Evolutionary conservation across 257 asterid species (phyloP), one percentile per base, ranked within the genome.

Genomic region (Nicotiana paniculata): DNA sequence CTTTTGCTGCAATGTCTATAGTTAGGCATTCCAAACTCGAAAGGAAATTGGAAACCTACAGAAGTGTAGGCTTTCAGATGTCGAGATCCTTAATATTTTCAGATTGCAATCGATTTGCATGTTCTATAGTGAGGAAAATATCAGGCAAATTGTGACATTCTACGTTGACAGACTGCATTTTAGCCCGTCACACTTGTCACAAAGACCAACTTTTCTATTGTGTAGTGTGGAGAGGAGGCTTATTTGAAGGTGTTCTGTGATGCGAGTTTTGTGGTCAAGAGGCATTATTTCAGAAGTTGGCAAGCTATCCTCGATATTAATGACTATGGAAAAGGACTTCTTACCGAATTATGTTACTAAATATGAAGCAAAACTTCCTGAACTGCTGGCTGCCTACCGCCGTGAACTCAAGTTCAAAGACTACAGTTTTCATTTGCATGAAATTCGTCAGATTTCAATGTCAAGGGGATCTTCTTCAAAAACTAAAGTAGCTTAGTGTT

Each of bases 181-280:
- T 21, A 30, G 58, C 26, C 39, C n/a, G 35, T 48, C 43, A 39
- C 4, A 12, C 33, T 43, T 79, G 55, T 65, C 72, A 0, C 21
- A 48, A 26, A 1, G 58, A 16, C 75, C 82, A 18, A 13, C 21
- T 28, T 62, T 62, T 61, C 74, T 79, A 48, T 32, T 61, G 58
- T 35, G 21, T 21, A 79, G 70, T 21, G 24, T 79, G 82, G 55
- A 61, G 58, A 79, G 55, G 8, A 61, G 82, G 82, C 16, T 79
- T n/a, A 79, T 79, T 61, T 75, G 75, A 4, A 79, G 82, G 58
- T 79, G 75, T 30, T 37, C 61, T 59, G 75, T 62, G 17, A 62
- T 79, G 68, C 46, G 30, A 26, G 82, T 79, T 79, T 79, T 79
- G 75, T 62, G 35, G 43, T 79, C 82, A 10, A 79, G 26, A 18